phyloP scores from a whole-genome alignment of 352 stramenopile genomes.

The Phytophthora europaea region DNA sequence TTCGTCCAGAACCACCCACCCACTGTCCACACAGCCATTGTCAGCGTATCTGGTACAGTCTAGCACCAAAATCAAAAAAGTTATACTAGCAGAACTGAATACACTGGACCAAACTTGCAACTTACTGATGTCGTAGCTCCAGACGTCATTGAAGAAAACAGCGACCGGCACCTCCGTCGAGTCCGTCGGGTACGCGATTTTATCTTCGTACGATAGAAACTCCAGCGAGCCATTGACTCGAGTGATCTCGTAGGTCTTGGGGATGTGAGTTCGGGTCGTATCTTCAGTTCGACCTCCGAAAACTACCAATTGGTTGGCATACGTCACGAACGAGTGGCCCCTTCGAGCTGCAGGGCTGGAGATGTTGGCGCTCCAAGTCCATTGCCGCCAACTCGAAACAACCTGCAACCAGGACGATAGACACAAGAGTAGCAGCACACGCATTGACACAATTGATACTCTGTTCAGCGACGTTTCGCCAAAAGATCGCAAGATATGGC shows the following conservation, averaged over 20 bases:
- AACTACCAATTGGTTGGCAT: slow-evolving; percentile 85
- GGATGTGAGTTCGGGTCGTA: slow-evolving; percentile 85
- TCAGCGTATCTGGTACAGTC: slow-evolving; percentile 91
- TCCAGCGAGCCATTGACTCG: slow-evolving; percentile 81
- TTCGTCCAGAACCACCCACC: slow-evolving; percentile 88
- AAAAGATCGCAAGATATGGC: slow-evolving; percentile 17
- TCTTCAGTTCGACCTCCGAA: slow-evolving; percentile 96
- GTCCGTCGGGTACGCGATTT: slow-evolving; percentile 63
- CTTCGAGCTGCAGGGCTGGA: slow-evolving; percentile 76
- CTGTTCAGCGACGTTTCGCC: slow-evolving; percentile 32
- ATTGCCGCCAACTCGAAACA: slow-evolving; percentile 80
- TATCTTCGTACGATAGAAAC: slow-evolving; percentile 92
- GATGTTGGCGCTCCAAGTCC: slow-evolving; percentile 69
- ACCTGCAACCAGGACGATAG: slow-evolving; percentile 13
- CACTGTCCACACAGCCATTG: slow-evolving; percentile 79
- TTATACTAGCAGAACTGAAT: slow-evolving; percentile 1
- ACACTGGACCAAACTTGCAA: slow-evolving; percentile 5
- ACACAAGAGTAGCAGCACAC: slow-evolving; percentile 20
- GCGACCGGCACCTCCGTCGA: slow-evolving; percentile 76
- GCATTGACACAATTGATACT: slow-evolving; percentile 20
- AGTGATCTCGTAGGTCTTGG: slow-evolving; percentile 93
- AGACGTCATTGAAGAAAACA: slow-evolving; percentile 97
- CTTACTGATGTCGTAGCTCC: slow-evolving; percentile 94
- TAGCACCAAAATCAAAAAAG: slow-evolving; percentile 24
- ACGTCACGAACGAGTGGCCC: slow-evolving; percentile 92